Percentiles rank a stretch among this genome's conserved stretches.
Evolutionary conservation across 768 basidiomycete species (phyloP).

Genomic region (Hygrocybe punicea): DNA sequence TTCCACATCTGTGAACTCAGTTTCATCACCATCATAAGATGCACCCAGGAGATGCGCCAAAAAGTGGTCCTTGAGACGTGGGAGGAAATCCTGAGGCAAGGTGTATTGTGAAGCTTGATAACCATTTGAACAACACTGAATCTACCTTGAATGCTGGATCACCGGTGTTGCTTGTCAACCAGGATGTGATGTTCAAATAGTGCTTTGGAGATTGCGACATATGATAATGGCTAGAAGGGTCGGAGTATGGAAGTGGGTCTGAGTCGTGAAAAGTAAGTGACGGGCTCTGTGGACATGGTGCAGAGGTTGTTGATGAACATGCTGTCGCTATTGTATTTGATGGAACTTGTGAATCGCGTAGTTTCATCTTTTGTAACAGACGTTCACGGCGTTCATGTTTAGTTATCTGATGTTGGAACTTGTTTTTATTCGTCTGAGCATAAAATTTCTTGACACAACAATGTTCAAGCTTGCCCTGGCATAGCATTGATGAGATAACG

Average conservation of each 20-base stretch:
- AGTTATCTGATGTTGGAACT: conserved; percentile 23
- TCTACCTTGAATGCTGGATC: conserved; percentile 29
- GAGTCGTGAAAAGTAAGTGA: conserved; percentile 5
- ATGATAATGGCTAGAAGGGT: conserved; percentile 18
- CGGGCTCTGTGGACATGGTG: background rate
- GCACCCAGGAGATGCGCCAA: conserved; percentile 14
- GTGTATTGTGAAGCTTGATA: conserved; percentile 8
- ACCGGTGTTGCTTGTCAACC: conserved; percentile 7
- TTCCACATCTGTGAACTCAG: conserved; percentile 9
- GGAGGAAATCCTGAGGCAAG: conserved; percentile 24
- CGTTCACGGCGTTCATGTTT: conserved; percentile 12
- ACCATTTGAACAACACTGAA: background rate
- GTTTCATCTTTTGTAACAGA: conserved; percentile 9
- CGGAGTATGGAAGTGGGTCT: conserved; percentile 11
- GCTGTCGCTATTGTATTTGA: background rate
- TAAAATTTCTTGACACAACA: conserved; percentile 31
- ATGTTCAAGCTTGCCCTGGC: conserved; percentile 39
- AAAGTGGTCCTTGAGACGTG: conserved; percentile 25
- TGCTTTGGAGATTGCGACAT: conserved; percentile 18
- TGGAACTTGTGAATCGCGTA: background rate
- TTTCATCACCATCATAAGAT: conserved; percentile 5
- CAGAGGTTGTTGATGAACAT: background rate
- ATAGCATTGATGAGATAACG: background rate
- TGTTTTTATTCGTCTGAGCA: conserved; percentile 26
- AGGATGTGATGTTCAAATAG: conserved; percentile 11